Percentiles rank a stretch among this genome's conserved stretches.
Evolutionary conservation across 2,329 filamentous ascomycete species (phyloP).

Genomic region (Fusarium sp.): DNA sequence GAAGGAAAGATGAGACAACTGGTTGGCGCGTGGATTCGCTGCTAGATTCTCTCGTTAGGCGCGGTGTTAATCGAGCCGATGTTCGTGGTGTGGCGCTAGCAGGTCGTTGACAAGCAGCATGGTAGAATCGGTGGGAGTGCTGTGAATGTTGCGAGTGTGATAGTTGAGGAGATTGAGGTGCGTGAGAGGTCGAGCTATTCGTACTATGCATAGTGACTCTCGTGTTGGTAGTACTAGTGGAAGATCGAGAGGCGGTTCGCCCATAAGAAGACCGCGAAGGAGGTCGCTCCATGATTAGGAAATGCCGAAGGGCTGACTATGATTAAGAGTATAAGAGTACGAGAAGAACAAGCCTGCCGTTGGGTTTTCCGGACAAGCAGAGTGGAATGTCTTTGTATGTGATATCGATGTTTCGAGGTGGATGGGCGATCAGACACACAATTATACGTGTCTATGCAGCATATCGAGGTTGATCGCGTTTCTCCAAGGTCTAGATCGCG

Average conservation of each 20-base stretch:
- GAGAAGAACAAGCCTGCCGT: slow-evolving; percentile 6
- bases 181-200: slow-evolving; percentile 57
- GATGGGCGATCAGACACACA: not conserved
- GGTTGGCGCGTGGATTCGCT: slow-evolving; percentile 55
- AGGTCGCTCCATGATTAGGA: slow-evolving; percentile 47
- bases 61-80: slow-evolving; percentile 55
- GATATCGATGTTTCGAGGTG: not conserved
- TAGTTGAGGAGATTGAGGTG: slow-evolving; percentile 51
- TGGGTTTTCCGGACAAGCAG: slow-evolving; percentile 2
- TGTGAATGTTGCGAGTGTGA: slow-evolving; percentile 52
- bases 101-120: slow-evolving; percentile 52
- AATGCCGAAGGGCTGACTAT: not conserved
- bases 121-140: slow-evolving; percentile 55
- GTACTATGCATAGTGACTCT: slow-evolving; percentile 56
- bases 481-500: slow-evolving; percentile 22
- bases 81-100: slow-evolving; percentile 50
- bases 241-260: slow-evolving; percentile 61
- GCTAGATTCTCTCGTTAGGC: slow-evolving; percentile 56
- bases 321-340: not conserved
- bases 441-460: slow-evolving; percentile 3
- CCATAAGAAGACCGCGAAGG: slow-evolving; percentile 49
- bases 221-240: slow-evolving; percentile 57
- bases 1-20: slow-evolving; percentile 64
- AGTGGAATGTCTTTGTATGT: not conserved
- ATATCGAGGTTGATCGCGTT: slow-evolving; percentile 25